Evolutionary conservation across 345 rosid species (phyloP).

Genomic region (Melaleuca alternifolia): DNA sequence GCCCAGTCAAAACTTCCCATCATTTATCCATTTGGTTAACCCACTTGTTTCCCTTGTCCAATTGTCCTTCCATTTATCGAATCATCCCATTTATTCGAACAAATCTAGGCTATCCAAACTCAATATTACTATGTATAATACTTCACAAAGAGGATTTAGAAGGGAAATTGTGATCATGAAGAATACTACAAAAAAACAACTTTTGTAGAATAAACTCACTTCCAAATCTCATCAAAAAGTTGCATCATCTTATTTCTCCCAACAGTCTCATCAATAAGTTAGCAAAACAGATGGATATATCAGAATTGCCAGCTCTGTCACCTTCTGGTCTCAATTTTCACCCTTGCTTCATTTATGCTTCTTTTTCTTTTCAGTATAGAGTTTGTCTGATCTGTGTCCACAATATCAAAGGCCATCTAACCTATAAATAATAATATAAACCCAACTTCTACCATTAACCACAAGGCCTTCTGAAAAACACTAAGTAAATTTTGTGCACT

Average conservation of each 20-base stretch:
- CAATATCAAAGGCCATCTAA: background rate
- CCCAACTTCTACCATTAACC: background rate
- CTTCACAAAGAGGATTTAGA: background rate
- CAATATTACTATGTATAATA: background rate
- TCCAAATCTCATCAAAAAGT: background rate
- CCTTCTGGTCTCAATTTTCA: background rate
- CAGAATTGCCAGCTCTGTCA: background rate
- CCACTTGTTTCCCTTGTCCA: background rate
- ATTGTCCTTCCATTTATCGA: background rate
- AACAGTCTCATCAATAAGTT: background rate
- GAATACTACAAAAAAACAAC: background rate
- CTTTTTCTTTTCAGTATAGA: background rate
- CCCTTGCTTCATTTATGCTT: background rate
- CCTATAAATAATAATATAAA: background rate
- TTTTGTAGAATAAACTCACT: background rate
- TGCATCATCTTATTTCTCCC: background rate
- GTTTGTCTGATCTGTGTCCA: background rate
- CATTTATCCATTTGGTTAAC: background rate
- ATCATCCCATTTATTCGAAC: background rate
- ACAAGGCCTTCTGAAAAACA: background rate
- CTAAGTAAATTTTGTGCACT: background rate
- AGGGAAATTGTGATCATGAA: background rate
- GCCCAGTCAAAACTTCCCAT: background rate
- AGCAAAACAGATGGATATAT: background rate
- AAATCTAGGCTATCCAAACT: background rate